phyloP scores from a whole-genome alignment of 208 protist genomes.

The Crithidia bombi region DNA sequence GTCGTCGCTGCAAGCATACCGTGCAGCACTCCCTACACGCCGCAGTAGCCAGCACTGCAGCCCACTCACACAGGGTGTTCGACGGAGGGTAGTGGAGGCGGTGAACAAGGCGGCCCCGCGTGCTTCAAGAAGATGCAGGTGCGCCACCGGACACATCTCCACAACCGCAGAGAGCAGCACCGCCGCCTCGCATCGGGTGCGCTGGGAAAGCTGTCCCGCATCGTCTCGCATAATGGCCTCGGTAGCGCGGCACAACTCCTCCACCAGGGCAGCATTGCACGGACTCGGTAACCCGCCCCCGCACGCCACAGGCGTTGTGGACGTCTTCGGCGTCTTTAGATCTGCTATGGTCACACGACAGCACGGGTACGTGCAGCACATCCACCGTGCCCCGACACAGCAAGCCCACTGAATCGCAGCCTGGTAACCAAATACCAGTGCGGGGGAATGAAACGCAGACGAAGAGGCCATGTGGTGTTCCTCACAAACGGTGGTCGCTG shows the following conservation, averaged over 20 bases:
- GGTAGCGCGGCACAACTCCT: slow-evolving; percentile 39
- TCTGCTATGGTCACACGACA: neutral
- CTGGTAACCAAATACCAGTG: slow-evolving; percentile 31
- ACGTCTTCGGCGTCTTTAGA: neutral
- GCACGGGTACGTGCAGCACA: slow-evolving; percentile 17
- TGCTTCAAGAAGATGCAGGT: slow-evolving; percentile 12
- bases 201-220: slow-evolving; percentile 35
- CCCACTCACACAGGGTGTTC: slow-evolving; percentile 50
- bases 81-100: slow-evolving; percentile 38
- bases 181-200: slow-evolving; percentile 42
- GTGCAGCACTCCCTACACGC: slow-evolving; percentile 27
- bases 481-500: neutral
- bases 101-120: slow-evolving; percentile 47
- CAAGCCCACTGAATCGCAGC: slow-evolving; percentile 31
- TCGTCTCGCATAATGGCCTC: slow-evolving; percentile 39
- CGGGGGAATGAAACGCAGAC: slow-evolving; percentile 3
- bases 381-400: slow-evolving; percentile 23
- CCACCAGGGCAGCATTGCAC: slow-evolving; percentile 5
- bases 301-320: neutral
- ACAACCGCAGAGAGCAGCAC: slow-evolving; percentile 32
- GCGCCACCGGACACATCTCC: slow-evolving; percentile 22
- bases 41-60: slow-evolving; percentile 70
- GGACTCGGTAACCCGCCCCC: slow-evolving; percentile 12
- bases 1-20: slow-evolving; percentile 14
- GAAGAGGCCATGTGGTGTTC: neutral